A percentile compares a stretch with the other conserved stretches of the same genome.
Evolutionary conservation across 805 yeast species (phyloP).

Genomic region (Wickerhamomyces rabaulensis): DNA sequence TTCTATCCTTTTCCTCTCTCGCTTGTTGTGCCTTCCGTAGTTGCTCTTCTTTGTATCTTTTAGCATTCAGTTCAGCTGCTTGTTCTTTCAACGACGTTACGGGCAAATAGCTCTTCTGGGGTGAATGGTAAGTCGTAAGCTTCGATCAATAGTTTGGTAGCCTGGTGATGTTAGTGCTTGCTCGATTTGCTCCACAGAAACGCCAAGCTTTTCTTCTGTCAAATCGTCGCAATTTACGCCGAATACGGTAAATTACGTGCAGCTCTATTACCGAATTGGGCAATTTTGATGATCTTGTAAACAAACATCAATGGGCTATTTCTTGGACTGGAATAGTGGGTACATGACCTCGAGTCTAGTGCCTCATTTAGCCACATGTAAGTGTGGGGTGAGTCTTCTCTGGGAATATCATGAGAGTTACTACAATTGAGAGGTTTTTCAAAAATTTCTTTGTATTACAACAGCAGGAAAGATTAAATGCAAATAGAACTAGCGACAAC

Average conservation of each 20-base stretch:
- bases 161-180: slow-evolving; percentile 21
- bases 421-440: no score
- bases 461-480: no score
- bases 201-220: background rate
- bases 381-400: no score
- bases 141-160: slow-evolving; percentile 59
- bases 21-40: slow-evolving; percentile 31
- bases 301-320: no score
- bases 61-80: slow-evolving; percentile 34
- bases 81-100: slow-evolving; percentile 40
- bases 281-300: background rate
- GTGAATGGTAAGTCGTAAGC: slow-evolving; percentile 64
- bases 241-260: background rate
- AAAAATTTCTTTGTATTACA: no score
- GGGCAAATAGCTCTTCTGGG: slow-evolving; percentile 54
- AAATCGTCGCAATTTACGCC: background rate
- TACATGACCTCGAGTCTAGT: no score
- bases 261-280: background rate
- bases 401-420: no score
- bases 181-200: background rate
- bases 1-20: slow-evolving; percentile 49
- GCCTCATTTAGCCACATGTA: no score
- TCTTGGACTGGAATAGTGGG: no score
- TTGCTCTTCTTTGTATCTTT: slow-evolving; percentile 33
- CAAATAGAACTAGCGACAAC: no score